Evolutionary conservation across 2,329 filamentous ascomycete species (phyloP), one percentile per base, ranked within the genome.

Genomic region (Epichloe sylvatica): DNA sequence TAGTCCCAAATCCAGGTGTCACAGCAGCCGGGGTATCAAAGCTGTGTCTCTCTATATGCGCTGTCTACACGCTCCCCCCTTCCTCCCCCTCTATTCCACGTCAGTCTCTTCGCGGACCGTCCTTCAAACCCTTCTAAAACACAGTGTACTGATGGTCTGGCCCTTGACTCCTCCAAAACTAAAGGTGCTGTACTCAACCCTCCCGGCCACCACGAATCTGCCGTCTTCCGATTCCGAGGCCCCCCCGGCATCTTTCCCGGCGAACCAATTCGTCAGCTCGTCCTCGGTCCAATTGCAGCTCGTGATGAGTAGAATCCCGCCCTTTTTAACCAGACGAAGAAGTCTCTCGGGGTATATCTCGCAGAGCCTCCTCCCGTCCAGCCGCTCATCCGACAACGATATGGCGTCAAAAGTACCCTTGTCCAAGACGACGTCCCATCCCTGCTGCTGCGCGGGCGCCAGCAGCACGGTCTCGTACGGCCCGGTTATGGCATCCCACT

Each of bases 361-460:
- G 62, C 81, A 85, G 12, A 85, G 72, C 49, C 84, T 76, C 37
- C 77, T 70, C 0, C 76, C 81, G 13, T 65, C 62, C 55, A 73
- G 71, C 33, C 62, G 64, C 55, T 81, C 79, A 50, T 74, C 73
- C 48, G 75, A 78, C n/a, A 97, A 71, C 46, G 82, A 89, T 35
- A 98, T 84, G 11, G 92, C 92, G 70, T 98, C 92, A 64, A 97
- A 98, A 0, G 92, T 98, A 42, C 92, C 92, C 69, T 98, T 98
- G 68, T 98, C 92, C n/a, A 96, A 76, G 0, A 96, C 83, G 0
- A 96, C 80, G 66, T 97, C 89, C 70, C 90, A 97, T 1, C 85
- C 85, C 0, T 57, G 57, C 34, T 57, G 57, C 34, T 65, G 57
- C 2, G 51, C 21, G 9, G 9, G 3, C n/a, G 58, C 57, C 17